Conservation (phyloP, 2,329 filamentous ascomycete genomes). For the Colletotrichum coccodes region DNA sequence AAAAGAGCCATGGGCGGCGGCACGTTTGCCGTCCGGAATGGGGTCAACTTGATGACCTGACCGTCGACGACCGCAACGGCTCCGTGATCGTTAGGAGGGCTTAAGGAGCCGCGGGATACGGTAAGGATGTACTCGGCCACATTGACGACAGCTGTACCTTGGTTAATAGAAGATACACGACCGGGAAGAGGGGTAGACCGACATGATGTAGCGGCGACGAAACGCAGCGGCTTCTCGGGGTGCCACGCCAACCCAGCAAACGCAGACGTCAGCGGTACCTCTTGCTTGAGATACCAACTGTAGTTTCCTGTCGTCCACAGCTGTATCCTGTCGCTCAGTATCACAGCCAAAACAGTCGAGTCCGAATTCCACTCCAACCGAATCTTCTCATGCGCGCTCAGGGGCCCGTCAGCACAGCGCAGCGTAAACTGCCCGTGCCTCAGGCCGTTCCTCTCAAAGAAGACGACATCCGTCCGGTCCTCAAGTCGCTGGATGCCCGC, state of each 20-base stretch:
- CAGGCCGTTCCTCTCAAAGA: conserved; percentile 97
- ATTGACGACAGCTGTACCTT: conserved; percentile 56
- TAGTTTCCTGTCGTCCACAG: conserved; percentile 98
- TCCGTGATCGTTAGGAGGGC: conserved; percentile 80
- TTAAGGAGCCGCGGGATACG: conserved; percentile 74
- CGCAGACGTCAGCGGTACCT: conserved; percentile 64
- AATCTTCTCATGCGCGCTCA: conserved; percentile 67
- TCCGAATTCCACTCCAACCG: conserved; percentile 88
- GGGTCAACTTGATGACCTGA: conserved; percentile 81
- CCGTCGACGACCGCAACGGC: conserved; percentile 89
- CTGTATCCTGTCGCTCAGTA: conserved; percentile 79
- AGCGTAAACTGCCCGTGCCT: conserved; percentile 95
- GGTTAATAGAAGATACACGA: conserved; percentile 23
- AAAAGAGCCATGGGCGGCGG: conserved; percentile 93
- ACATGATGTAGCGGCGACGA: conserved; percentile 66
- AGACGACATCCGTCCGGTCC: conserved; percentile 82
- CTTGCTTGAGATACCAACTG: conserved; percentile 97
- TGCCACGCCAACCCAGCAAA: conserved; percentile 75
- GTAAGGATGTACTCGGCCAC: conserved; percentile 75
- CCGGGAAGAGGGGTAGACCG: conserved; percentile 36
- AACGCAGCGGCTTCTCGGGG: conserved; percentile 80
- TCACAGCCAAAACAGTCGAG: conserved; percentile 89
- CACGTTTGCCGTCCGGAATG: conserved; percentile 83
- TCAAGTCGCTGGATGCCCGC: conserved; percentile 82
- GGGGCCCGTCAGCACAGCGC: conserved; percentile 68